Conservation (phyloP, 176 grass and related monocot genomes). For the Bothriochloa decipiens region DNA sequence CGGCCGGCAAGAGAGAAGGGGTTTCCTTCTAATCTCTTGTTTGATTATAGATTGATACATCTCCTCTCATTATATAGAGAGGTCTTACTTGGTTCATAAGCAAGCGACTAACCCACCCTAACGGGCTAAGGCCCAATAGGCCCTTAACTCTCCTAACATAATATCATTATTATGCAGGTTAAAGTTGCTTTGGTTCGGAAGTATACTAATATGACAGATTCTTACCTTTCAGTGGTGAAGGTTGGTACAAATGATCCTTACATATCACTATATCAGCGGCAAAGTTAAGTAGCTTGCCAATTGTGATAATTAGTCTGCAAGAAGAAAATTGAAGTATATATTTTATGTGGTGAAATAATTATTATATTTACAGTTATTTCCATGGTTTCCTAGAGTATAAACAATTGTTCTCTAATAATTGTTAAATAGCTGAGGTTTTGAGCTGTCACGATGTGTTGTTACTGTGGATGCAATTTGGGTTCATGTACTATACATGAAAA, state of each 20-base stretch:
- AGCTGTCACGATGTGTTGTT: conserved; percentile 1
- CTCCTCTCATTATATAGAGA: too few species aligned
- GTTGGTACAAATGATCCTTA: conserved; percentile 30
- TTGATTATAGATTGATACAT: too few species aligned
- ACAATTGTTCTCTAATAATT: conserved; percentile 19
- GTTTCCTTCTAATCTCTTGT: too few species aligned
- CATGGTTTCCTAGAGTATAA: conserved; percentile 17
- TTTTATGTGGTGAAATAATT: conserved; percentile 16
- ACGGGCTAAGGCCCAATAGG: too few species aligned
- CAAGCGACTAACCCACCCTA: too few species aligned
- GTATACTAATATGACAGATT: conserved; percentile 91
- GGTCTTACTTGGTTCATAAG: too few species aligned
- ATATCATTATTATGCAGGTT: conserved; percentile 64
- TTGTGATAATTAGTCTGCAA: conserved; percentile 17
- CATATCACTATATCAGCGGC: background rate
- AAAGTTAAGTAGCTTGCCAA: background rate
- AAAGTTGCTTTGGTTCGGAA: conserved; percentile 99
- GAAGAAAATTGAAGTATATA: background rate
- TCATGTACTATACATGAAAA: conserved; percentile 7
- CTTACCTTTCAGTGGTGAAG: conserved; percentile 96
- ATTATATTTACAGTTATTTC: background rate
- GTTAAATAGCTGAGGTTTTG: conserved; percentile 13
- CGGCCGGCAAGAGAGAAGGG: too few species aligned
- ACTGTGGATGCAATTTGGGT: background rate
- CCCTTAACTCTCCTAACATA: too few species aligned